Conservation (phyloP, 371 early-diverging fungal species). For the Mortierella sp. region DNA sequence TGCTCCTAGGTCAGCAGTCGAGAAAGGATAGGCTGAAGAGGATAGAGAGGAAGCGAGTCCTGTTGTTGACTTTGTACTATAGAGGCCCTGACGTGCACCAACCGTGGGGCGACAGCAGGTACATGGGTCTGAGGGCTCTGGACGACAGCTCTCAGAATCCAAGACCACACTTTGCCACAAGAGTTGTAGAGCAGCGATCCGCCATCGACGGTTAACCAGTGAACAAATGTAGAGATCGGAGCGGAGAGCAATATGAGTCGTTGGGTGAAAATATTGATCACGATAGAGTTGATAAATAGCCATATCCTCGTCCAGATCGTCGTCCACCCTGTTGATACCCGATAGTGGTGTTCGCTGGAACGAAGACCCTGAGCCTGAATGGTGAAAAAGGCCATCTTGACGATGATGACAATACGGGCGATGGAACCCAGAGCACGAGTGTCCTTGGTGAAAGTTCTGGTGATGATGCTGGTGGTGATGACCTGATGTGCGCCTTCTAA, state of each 20-base stretch:
- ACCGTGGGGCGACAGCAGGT: slow-evolving; percentile 3
- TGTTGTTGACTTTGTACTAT: neutral
- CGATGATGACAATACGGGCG: too few species aligned
- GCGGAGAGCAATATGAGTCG: slow-evolving; percentile 29
- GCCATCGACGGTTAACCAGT: slow-evolving; percentile 43
- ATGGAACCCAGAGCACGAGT: too few species aligned
- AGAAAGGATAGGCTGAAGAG: neutral
- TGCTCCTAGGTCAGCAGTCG: neutral
- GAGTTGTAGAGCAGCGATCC: slow-evolving; percentile 35
- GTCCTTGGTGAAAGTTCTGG: too few species aligned
- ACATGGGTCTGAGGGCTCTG: slow-evolving; percentile 20
- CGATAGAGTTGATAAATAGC: slow-evolving; percentile 30
- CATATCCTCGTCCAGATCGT: slow-evolving; percentile 15
- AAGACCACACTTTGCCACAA: slow-evolving; percentile 43
- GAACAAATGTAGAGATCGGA: slow-evolving; percentile 44
- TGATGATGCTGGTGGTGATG: too few species aligned
- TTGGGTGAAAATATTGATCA: slow-evolving; percentile 39
- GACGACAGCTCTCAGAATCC: slow-evolving; percentile 35
- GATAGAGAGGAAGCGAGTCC: neutral
- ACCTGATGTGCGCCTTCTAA: too few species aligned
- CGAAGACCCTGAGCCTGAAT: neutral
- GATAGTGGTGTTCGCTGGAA: neutral
- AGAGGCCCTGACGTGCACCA: neutral
- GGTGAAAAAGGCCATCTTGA: neutral
- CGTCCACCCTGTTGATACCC: slow-evolving; percentile 30